Evolutionary conservation across 2,329 filamentous ascomycete species (phyloP).

Genomic region (Colletotrichum horii): DNA sequence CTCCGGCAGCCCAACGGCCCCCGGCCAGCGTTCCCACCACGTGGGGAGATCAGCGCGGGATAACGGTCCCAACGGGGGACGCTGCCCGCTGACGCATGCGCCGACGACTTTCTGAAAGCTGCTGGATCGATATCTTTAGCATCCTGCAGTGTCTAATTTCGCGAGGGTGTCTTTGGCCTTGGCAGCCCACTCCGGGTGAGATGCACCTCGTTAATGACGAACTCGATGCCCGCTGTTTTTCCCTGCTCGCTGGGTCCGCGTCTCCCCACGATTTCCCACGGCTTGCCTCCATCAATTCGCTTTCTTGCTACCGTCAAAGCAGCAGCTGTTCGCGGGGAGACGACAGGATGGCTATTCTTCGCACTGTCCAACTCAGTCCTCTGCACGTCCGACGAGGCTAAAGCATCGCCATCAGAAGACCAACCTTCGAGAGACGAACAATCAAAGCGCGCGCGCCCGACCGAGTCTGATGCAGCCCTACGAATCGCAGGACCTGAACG

Average conservation of each 20-base stretch:
- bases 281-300: background rate
- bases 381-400: background rate
- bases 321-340: background rate
- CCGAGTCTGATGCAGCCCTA: background rate
- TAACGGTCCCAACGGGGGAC: background rate
- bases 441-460: background rate
- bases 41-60: constrained; percentile 12
- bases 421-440: background rate
- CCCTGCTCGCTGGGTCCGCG: background rate
- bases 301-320: background rate
- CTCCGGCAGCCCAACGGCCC: background rate
- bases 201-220: constrained; percentile 10
- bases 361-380: background rate
- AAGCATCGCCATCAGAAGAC: background rate
- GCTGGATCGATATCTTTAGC: constrained; percentile 12
- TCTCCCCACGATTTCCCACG: background rate
- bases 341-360: background rate
- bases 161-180: constrained; percentile 3
- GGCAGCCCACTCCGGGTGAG: constrained; percentile 11
- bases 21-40: background rate
- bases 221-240: constrained; percentile 10
- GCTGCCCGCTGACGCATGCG: background rate
- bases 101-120: background rate
- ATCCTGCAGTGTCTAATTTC: constrained; percentile 15
- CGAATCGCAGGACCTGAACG: background rate